phyloP scores from a whole-genome alignment of 306 rosid species.

The Ormosia emarginata region DNA sequence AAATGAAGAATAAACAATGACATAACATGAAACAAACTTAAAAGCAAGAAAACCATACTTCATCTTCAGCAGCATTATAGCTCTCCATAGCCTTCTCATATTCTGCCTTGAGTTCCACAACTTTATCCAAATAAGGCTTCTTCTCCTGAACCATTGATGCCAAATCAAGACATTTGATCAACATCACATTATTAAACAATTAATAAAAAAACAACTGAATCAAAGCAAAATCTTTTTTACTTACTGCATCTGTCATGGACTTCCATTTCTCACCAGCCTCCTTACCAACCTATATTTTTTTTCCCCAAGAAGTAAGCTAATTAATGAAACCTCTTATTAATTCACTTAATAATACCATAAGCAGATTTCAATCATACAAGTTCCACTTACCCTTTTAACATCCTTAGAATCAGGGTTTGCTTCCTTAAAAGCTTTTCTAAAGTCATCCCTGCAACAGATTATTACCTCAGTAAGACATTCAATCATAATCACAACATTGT shows the following conservation, averaged over 20 bases:
- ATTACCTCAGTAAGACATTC: not conserved
- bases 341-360: not conserved
- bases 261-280: slow-evolving; percentile 88
- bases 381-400: slow-evolving; percentile 50
- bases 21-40: not conserved
- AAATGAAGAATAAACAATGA: not conserved
- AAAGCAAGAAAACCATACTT: slow-evolving; percentile 27
- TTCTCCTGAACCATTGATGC: slow-evolving; percentile 52
- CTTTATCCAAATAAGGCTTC: slow-evolving; percentile 67
- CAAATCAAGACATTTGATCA: not conserved
- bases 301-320: not conserved
- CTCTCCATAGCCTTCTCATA: slow-evolving; percentile 52
- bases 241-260: slow-evolving; percentile 71
- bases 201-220: not conserved
- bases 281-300: slow-evolving; percentile 53
- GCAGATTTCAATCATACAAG: not conserved
- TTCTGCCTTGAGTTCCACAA: slow-evolving; percentile 72
- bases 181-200: not conserved
- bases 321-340: not conserved
- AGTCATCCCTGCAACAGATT: slow-evolving; percentile 56
- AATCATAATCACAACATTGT: not conserved
- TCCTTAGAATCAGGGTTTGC: slow-evolving; percentile 72
- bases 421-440: slow-evolving; percentile 66
- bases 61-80: slow-evolving; percentile 42
- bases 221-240: not conserved